Base-by-base conservation (phyloP, 345 rosid species). In the Salix viminalis region DNA sequence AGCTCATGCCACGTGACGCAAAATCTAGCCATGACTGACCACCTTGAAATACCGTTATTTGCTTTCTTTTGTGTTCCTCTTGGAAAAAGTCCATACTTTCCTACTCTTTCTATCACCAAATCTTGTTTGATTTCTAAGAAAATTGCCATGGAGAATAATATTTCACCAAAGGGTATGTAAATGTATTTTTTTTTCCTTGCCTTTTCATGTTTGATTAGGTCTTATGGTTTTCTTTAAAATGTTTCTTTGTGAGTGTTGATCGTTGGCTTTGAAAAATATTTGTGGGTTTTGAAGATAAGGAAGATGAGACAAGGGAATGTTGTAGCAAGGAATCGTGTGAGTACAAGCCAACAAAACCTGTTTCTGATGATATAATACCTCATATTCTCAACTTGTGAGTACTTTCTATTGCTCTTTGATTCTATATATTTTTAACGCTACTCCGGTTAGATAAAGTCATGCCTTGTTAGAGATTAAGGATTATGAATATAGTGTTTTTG, bases 331-430 rank as follows among this genome's bases (percentile, higher is more conserved):
- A 82, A 75, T 89, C 90, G 30, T 87, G 80, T 65, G 91, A 91
- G n/a, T 67, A 65, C 70, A 44, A 34, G 14, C 28, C 84, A 23
- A 54, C 30, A 28, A 78, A 72, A 64, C 83, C 67, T 4, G 70
- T 83, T 42, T 83, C 95, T 70, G 93, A 88, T 77, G 58, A 66
- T 67, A 87, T 92, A 72, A 80, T 94, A 67, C 97, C 97, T 75
- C 98, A 89, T 75, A 77, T 94, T 73, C 94, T 92, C 76, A 94
- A 89, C 81, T 68, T 94, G 98, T 92, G 42, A 86, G 96, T 72
- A 19, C 34, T 11, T 32, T 48, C 18, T 56, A 21, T 50, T 21
- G 69, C 5, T 52, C n/a, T 0, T 60, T 6, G 23, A 21, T 44
- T 30, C 24, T 54, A 4, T 8, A 21, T 5, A 46, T 69, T 7